Percentiles rank a stretch among this genome's conserved stretches.
phyloP scores from a whole-genome alignment of 2,329 filamentous ascomycete genomes.

The Venturia effusa region DNA sequence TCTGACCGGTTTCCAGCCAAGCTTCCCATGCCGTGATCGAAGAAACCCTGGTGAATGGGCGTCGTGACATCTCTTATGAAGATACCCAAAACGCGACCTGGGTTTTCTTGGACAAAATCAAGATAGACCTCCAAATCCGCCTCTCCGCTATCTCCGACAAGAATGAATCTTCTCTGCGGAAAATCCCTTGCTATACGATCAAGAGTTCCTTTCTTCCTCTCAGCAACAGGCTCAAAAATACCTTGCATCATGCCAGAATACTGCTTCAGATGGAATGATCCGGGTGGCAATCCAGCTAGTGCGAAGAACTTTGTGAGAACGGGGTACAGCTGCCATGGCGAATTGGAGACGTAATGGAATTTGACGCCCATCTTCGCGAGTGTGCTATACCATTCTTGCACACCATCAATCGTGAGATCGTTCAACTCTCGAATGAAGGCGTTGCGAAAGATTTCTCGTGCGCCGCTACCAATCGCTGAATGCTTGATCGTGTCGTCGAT shows the following conservation, averaged over 20 bases:
- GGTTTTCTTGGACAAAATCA: constrained; percentile 76
- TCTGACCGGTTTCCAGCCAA: constrained; percentile 22
- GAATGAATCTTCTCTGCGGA: constrained; percentile 74
- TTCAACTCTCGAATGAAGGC: constrained; percentile 80
- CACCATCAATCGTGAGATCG: constrained; percentile 75
- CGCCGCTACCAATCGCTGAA: constrained; percentile 77
- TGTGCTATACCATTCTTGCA: constrained; percentile 76
- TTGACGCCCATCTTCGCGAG: constrained; percentile 72
- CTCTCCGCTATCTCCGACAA: constrained; percentile 93
- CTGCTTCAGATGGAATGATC: constrained; percentile 90
- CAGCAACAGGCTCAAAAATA: constrained; percentile 93
- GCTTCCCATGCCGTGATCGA: constrained; percentile 50
- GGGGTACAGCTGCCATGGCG: constrained; percentile 94
- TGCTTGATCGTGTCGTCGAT: constrained; percentile 97
- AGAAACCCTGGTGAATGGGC: constrained; percentile 57
- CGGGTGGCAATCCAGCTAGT: constrained; percentile 66
- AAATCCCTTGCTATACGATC: constrained; percentile 84
- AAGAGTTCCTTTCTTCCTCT: constrained; percentile 81
- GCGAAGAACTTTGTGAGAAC: constrained; percentile 79
- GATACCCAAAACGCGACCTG: constrained; percentile 70
- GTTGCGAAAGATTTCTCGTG: constrained; percentile 91
- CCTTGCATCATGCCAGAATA: constrained; percentile 96
- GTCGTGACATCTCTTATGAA: constrained; percentile 97
- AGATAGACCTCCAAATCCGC: constrained; percentile 96
- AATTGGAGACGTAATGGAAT: constrained; percentile 98